Conservation (phyloP, 208 protist genomes). For the Angomonas deanei region DNA sequence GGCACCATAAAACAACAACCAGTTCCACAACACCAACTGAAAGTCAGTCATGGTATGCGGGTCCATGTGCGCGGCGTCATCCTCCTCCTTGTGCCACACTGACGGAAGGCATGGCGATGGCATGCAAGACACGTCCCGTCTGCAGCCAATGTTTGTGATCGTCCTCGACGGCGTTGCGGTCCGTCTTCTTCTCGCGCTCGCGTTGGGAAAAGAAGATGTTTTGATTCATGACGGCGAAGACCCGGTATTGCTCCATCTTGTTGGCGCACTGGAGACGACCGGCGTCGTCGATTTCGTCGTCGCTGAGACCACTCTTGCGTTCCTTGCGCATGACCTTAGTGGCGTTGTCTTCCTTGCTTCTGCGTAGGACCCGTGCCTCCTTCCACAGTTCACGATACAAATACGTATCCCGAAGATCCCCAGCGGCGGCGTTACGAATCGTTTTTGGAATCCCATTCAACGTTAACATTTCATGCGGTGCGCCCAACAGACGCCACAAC, state of each 20-base stretch:
- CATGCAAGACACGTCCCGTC: slow-evolving; percentile 64
- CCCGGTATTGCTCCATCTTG: not conserved
- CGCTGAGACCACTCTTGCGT: not conserved
- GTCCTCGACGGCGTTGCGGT: slow-evolving; percentile 31
- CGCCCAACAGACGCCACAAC: slow-evolving; percentile 34
- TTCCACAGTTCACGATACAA: not conserved
- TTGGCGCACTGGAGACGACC: not conserved
- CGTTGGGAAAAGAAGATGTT: slow-evolving; percentile 8
- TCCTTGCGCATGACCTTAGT: not conserved
- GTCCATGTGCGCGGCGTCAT: slow-evolving; percentile 50
- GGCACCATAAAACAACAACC: slow-evolving; percentile 26
- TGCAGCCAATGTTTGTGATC: slow-evolving; percentile 81
- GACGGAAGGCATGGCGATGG: slow-evolving; percentile 62
- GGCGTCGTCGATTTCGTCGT: not conserved
- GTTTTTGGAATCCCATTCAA: slow-evolving; percentile 19
- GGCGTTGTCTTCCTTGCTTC: not conserved
- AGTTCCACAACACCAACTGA: slow-evolving; percentile 29
- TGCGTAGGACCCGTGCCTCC: not conserved
- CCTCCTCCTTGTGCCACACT: slow-evolving; percentile 49
- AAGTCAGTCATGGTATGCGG: slow-evolving; percentile 45
- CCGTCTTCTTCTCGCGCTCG: slow-evolving; percentile 1
- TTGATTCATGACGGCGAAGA: not conserved
- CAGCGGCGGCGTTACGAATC: not conserved
- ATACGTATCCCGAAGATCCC: not conserved
- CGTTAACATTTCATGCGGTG: slow-evolving; percentile 42